Evolutionary conservation across 768 basidiomycete genomes (phyloP).

Genomic region (Termitomyces titanicus): DNA sequence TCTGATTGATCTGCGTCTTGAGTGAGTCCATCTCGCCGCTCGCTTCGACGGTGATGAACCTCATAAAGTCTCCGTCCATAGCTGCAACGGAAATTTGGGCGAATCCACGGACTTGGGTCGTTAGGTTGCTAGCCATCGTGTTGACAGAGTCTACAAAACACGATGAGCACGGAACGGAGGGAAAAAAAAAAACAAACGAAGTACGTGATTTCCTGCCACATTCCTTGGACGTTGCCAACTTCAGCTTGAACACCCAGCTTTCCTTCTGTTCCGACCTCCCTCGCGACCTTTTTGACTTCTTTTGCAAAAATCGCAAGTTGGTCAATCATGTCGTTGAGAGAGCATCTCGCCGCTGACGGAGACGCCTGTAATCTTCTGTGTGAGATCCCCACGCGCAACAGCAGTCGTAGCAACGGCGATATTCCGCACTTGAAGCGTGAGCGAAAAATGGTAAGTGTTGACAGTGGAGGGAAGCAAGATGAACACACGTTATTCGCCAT

Average conservation of each 20-base stretch:
- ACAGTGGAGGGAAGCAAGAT: too few relatives aligned
- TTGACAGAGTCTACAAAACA: too few relatives aligned
- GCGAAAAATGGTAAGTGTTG: too few relatives aligned
- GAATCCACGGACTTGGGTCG: slow-evolving; percentile 98
- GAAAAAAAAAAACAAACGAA: slow-evolving; percentile 25
- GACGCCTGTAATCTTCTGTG: slow-evolving; percentile 89
- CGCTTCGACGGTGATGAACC: slow-evolving; percentile 99
- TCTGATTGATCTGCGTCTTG: slow-evolving; percentile 98
- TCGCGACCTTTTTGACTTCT: slow-evolving; percentile 88
- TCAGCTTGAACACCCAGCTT: slow-evolving; percentile 97
- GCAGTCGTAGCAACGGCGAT: slow-evolving; percentile 94
- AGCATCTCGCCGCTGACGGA: slow-evolving; percentile 95
- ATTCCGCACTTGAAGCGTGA: slow-evolving; percentile 90
- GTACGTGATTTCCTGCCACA: slow-evolving; percentile 98
- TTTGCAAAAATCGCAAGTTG: slow-evolving; percentile 54
- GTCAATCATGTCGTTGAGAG: slow-evolving; percentile 85
- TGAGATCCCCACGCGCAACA: slow-evolving; percentile 91
- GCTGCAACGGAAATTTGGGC: slow-evolving; percentile 98
- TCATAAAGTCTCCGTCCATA: slow-evolving; percentile 97
- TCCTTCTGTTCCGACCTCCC: slow-evolving; percentile 98
- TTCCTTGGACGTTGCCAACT: slow-evolving; percentile 94
- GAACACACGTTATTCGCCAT: slow-evolving; percentile 88
- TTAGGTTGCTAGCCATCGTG: slow-evolving; percentile 94
- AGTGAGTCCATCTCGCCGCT: slow-evolving; percentile 98
- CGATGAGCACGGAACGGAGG: not conserved